Percentiles rank a stretch among this genome's conserved stretches.
Evolutionary conservation across 805 yeast genomes (phyloP).

Genomic region (Saturnispora mendoncae): DNA sequence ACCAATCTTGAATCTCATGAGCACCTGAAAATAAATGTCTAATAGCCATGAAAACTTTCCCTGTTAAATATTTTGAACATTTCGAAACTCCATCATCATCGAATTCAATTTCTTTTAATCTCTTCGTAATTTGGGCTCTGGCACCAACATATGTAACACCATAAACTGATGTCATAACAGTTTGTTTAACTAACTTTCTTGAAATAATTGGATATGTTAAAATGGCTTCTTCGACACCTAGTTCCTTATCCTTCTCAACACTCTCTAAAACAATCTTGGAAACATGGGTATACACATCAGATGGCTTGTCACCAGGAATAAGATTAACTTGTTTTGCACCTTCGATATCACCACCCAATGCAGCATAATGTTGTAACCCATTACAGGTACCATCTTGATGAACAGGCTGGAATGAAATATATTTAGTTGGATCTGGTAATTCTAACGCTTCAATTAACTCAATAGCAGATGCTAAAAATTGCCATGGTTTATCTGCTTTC

Average conservation of each 20-base stretch:
- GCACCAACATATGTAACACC: slow-evolving; percentile 97
- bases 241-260: slow-evolving; percentile 44
- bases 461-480: slow-evolving; percentile 59
- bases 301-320: slow-evolving; percentile 62
- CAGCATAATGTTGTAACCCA: slow-evolving; percentile 82
- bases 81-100: slow-evolving; percentile 30
- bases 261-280: slow-evolving; percentile 52
- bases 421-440: slow-evolving; percentile 55
- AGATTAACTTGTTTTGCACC: slow-evolving; percentile 78
- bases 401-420: slow-evolving; percentile 63
- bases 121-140: slow-evolving; percentile 74
- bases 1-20: slow-evolving; percentile 93
- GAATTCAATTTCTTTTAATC: slow-evolving; percentile 50
- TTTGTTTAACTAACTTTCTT: slow-evolving; percentile 89
- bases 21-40: slow-evolving; percentile 86
- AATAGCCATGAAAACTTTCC: slow-evolving; percentile 72
- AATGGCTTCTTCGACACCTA: slow-evolving; percentile 47
- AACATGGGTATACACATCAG: slow-evolving; percentile 68
- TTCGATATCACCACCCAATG: slow-evolving; percentile 74
- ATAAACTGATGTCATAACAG: slow-evolving; percentile 96
- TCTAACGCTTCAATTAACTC: slow-evolving; percentile 56
- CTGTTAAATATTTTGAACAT: slow-evolving; percentile 57
- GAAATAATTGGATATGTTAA: slow-evolving; percentile 53
- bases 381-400: slow-evolving; percentile 87
- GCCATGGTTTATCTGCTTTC: slow-evolving; percentile 78